Conservation (phyloP, 208 protist species). For the Crithidia acanthocephali region DNA sequence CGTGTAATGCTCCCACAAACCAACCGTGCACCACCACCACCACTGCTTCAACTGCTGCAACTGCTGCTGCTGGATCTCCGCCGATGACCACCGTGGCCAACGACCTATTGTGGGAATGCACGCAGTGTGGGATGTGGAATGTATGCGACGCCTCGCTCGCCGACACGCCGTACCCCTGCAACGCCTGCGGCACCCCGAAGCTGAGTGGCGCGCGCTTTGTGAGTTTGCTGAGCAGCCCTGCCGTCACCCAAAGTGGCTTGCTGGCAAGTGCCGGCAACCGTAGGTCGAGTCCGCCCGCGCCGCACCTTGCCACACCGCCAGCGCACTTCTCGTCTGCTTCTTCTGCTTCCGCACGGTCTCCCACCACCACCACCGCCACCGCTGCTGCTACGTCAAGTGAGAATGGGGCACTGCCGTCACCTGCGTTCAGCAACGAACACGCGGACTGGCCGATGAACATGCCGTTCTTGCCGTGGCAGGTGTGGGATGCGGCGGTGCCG, state of each 20-base stretch:
- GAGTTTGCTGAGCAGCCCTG: constrained; percentile 36
- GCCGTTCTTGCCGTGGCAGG: constrained; percentile 87
- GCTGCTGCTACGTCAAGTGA: too few species aligned
- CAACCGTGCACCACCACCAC: background rate
- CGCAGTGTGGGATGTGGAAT: constrained; percentile 83
- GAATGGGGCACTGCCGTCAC: too few species aligned
- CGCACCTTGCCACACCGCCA: background rate
- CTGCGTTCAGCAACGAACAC: constrained; percentile 48
- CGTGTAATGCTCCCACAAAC: too few species aligned
- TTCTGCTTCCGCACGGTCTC: background rate
- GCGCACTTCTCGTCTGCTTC: background rate
- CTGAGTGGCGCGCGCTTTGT: constrained; percentile 43
- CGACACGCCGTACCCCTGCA: constrained; percentile 43
- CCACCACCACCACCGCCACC: background rate
- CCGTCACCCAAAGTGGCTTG: constrained; percentile 19
- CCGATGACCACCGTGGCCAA: constrained; percentile 22
- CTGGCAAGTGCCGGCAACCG: constrained; percentile 12
- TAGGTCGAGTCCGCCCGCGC: background rate
- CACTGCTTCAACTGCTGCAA: background rate
- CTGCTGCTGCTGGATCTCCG: background rate
- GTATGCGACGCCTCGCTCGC: constrained; percentile 35
- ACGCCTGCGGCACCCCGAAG: constrained; percentile 53
- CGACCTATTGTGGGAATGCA: constrained; percentile 82
- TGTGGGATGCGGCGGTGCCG: constrained; percentile 86
- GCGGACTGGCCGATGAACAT: constrained; percentile 86